These are phyloP conservation scores for Rosa multiflora DNA, from an alignment of 306 rosid species.

Conservation along the genomic window DNA sequence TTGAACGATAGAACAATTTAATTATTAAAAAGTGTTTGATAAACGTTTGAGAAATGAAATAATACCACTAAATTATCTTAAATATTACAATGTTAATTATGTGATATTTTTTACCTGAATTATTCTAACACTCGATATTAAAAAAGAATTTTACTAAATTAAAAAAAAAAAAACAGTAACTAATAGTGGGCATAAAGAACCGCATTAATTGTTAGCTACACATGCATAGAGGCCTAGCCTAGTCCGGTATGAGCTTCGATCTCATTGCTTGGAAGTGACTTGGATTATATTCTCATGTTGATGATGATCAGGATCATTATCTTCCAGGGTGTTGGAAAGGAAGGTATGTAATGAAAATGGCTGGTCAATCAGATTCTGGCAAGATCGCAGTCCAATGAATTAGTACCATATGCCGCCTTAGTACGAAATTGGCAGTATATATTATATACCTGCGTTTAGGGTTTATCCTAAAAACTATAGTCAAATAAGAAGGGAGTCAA, in stretches of 20 bases:
- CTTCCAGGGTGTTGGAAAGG: conserved; percentile 22
- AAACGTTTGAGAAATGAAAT: too few relatives aligned
- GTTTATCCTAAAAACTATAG: neutral
- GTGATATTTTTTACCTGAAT: too few relatives aligned
- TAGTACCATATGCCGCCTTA: conserved; percentile 15
- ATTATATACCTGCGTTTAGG: conserved; percentile 14
- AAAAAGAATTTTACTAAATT: too few relatives aligned
- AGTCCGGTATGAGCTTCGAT: neutral
- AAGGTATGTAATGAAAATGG: conserved; percentile 14
- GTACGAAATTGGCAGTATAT: neutral
- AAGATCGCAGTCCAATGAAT: conserved; percentile 14
- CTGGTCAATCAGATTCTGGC: conserved; percentile 19
- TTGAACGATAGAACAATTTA: too few relatives aligned
- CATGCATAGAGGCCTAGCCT: neutral
- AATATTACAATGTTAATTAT: too few relatives aligned
- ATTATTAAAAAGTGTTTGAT: too few relatives aligned
- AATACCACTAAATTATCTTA: too few relatives aligned
- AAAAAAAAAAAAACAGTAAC: too few relatives aligned
- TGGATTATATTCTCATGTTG: conserved; percentile 6
- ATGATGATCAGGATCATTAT: conserved; percentile 36
- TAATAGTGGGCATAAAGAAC: neutral
- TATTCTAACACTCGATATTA: neutral
- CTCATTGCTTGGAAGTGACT: neutral
- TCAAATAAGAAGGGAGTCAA: too few relatives aligned
- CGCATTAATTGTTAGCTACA: neutral